Evolutionary conservation across 441 rosid species (phyloP).

Genomic region (Jatropha podagrica): DNA sequence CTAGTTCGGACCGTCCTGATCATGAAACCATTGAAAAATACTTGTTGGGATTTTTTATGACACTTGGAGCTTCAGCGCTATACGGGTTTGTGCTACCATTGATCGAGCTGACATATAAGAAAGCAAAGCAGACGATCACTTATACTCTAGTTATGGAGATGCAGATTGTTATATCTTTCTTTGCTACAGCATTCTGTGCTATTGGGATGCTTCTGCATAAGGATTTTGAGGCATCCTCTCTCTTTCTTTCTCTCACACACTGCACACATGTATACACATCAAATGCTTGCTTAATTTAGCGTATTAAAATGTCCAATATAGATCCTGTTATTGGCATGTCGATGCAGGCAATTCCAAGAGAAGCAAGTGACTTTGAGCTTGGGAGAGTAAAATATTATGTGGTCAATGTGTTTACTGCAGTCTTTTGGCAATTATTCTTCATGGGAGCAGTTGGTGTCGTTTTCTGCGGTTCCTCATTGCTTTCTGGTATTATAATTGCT

Average conservation of each 20-base stretch:
- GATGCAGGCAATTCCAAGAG: constrained; percentile 43
- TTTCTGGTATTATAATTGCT: constrained; percentile 51
- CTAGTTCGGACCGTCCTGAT: constrained; percentile 45
- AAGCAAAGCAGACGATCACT: constrained; percentile 48
- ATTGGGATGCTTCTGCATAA: constrained; percentile 53
- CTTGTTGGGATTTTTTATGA: constrained; percentile 44
- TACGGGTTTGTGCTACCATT: constrained; percentile 59
- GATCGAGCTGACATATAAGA: constrained; percentile 63
- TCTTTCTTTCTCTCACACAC: neutral
- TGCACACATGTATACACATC: neutral
- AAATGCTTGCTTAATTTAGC: neutral
- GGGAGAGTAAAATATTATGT: constrained; percentile 39
- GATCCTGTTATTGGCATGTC: neutral
- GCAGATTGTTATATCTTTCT: constrained; percentile 51
- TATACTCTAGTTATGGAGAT: constrained; percentile 61
- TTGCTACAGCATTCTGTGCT: constrained; percentile 49
- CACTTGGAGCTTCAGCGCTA: constrained; percentile 47
- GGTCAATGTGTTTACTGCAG: constrained; percentile 33
- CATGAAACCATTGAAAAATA: constrained; percentile 37
- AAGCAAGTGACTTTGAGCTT: constrained; percentile 42
- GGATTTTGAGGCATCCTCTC: constrained; percentile 45
- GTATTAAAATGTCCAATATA: neutral
- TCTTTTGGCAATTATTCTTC: constrained; percentile 51
- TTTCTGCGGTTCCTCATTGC: constrained; percentile 45
- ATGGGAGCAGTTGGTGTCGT: constrained; percentile 53